Conservation (phyloP, 2,329 filamentous ascomycete genomes). For the Fusarium agapanthi region DNA sequence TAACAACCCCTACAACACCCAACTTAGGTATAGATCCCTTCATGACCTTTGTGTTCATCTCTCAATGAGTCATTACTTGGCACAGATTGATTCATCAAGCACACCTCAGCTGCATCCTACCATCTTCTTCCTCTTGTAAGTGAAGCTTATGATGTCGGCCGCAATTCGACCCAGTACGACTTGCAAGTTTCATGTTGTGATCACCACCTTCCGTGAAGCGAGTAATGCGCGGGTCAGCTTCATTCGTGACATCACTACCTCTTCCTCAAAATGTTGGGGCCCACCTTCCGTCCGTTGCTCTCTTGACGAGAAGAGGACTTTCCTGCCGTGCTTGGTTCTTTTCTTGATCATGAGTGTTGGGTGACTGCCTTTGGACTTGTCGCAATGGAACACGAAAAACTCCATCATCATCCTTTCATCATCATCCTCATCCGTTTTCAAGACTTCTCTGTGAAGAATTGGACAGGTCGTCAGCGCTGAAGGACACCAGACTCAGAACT, state of each 20-base stretch:
- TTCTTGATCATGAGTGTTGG: neutral
- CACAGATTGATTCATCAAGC: neutral
- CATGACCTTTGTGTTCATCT: too few relatives aligned
- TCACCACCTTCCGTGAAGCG: too few relatives aligned
- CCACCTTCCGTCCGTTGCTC: neutral
- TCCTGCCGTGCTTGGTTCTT: neutral
- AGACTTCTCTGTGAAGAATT: neutral
- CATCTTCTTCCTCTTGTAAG: neutral
- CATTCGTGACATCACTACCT: neutral
- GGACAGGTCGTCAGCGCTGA: neutral
- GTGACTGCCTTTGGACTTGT: neutral
- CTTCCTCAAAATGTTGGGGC: neutral
- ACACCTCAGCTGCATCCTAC: neutral
- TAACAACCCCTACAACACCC: too few relatives aligned
- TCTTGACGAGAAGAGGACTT: neutral
- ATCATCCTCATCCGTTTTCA: neutral
- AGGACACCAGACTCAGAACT: neutral
- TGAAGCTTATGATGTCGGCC: constrained; percentile 10
- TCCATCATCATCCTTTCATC: neutral
- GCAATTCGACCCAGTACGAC: neutral
- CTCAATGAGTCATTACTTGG: too few relatives aligned
- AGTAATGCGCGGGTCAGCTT: neutral
- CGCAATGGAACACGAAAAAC: neutral
- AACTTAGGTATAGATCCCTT: too few relatives aligned
- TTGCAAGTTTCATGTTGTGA: neutral